Conservation (phyloP, 331 rosid species). For the Acacia concinna region DNA sequence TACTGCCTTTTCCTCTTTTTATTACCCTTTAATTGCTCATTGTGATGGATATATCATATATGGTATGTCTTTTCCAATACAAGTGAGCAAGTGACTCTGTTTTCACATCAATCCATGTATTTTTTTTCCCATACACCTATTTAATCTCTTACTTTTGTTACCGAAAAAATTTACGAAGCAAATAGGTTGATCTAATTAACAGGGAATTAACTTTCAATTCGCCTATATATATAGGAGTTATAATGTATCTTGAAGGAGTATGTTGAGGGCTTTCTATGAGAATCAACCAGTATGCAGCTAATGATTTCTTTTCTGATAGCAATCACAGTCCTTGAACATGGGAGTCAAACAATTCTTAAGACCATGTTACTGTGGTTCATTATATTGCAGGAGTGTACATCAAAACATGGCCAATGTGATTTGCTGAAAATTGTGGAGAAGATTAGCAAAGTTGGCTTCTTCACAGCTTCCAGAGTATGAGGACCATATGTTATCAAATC, state of each 20-base stretch:
- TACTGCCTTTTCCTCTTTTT: neutral
- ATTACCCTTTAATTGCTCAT: neutral
- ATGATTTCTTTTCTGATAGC: neutral
- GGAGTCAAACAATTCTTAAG: constrained; percentile 6
- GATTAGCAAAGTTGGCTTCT: constrained; percentile 9
- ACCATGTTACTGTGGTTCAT: neutral
- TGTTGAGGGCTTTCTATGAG: constrained; percentile 8
- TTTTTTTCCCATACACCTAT: neutral
- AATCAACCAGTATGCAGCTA: neutral
- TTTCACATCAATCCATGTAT: neutral
- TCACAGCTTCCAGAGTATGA: neutral
- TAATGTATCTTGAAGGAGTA: neutral
- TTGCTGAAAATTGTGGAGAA: constrained; percentile 4
- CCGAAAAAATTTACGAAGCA: neutral
- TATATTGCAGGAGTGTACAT: neutral
- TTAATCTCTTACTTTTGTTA: neutral
- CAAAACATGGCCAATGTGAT: neutral
- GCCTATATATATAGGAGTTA: neutral
- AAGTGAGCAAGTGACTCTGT: neutral
- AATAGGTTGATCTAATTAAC: neutral
- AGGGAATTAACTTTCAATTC: neutral
- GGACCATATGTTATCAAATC: constrained; percentile 13
- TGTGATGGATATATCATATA: neutral
- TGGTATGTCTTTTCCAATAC: neutral
- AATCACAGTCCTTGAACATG: neutral